Evolutionary conservation across 441 rosid genomes (phyloP).

Genomic region (Erodium moschatum): DNA sequence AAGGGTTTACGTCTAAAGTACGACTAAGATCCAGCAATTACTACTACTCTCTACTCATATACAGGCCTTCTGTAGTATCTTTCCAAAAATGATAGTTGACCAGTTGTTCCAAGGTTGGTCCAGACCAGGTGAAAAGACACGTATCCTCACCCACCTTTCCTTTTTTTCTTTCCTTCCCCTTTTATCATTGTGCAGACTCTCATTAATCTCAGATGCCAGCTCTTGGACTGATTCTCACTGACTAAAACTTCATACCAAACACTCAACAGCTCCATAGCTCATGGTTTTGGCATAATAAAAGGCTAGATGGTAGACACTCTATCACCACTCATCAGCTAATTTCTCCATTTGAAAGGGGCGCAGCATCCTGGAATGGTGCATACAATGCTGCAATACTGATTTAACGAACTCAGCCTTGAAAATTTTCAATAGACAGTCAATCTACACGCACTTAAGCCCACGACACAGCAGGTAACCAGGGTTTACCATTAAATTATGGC

Average conservation of each 20-base stretch:
- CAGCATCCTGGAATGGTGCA: no score
- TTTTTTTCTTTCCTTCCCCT: neutral
- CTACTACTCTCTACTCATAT: no score
- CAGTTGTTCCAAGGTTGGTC: no score
- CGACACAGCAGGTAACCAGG: no score
- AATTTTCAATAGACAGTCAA: neutral
- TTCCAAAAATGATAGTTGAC: no score
- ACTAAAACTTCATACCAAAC: neutral
- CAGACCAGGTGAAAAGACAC: no score
- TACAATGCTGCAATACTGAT: no score
- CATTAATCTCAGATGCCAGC: conserved; percentile 1
- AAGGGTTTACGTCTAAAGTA: no score
- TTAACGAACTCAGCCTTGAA: neutral
- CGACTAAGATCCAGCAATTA: no score
- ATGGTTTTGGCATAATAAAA: no score
- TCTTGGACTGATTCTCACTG: neutral
- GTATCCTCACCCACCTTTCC: neutral
- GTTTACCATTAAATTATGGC: neutral
- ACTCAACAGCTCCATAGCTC: neutral
- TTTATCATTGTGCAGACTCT: neutral
- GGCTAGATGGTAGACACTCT: neutral
- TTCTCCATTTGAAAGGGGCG: neutral
- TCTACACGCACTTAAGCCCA: no score
- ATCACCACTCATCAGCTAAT: neutral
- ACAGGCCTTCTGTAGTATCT: no score